Evolutionary conservation across 352 stramenopile genomes (phyloP), one percentile per base, ranked within the genome.

Genomic region (Globisporangium okanoganense): DNA sequence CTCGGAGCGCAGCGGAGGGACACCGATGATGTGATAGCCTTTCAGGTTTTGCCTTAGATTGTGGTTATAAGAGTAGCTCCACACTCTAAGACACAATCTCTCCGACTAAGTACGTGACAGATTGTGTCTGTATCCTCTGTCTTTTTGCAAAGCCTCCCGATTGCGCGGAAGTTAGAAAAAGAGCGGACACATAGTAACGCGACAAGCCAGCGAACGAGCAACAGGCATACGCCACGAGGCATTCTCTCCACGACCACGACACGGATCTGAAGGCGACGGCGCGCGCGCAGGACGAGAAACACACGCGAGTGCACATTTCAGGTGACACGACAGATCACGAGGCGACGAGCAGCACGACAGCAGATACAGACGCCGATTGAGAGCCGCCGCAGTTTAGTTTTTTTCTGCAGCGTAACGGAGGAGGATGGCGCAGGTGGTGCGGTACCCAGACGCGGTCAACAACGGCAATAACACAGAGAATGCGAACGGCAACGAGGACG

Each of bases 381-480:
- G 8, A 43, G 18, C 36, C 36, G 0, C 14, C 6, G 14, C 14
- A 43, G 36, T 43, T 36, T 9, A 36, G 31, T 6, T 5, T 36
- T 36, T 9, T 29, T 14, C 20, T 12, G 24, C n/a, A 44, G 0
- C 10, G 14, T 14, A 54, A 27, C 7, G 31, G 35, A 29, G 16
- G 20, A 54, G 58, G 12, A 63, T 65, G 56, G 68, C 65, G 31
- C 31, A 62, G 47, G 52, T 63, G 14, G 48, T 24, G 47, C 57
- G 48, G n/a, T 62, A 53, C 27, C 61, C 60, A 33, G 52, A 51
- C 31, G 20, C 38, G 27, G 31, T 18, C 22, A 53, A 38, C 48
- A 54, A 53, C 47, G 29, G 5, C 25, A 14, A n/a, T 38, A 25
- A 3, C 22, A 14, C 44, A 50, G 5, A 13, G 10, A 13, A 31